Conservation (phyloP, 306 rosid genomes). For the Trichosanthes truncata region DNA sequence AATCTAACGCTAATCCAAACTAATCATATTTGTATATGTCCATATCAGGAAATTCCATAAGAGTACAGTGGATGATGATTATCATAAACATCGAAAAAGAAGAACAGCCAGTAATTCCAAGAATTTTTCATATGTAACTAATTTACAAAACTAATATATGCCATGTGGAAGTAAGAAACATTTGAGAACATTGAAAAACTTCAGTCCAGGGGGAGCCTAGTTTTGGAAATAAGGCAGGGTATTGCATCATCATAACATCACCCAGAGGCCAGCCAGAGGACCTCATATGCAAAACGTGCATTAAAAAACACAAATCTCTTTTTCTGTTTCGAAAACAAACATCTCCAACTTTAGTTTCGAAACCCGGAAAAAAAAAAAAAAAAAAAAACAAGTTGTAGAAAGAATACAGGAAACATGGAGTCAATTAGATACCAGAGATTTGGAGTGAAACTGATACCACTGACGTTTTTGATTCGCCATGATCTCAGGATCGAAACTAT, state of each 20-base stretch:
- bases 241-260: background rate
- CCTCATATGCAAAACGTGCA: background rate
- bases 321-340: background rate
- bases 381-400: background rate
- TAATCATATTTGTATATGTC: background rate
- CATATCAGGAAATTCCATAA: background rate
- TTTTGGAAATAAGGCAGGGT: background rate
- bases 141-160: background rate
- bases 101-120: background rate
- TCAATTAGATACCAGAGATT: conserved; percentile 43
- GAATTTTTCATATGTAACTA: background rate
- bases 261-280: background rate
- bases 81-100: background rate
- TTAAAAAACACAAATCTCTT: background rate
- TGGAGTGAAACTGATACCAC: conserved; percentile 94
- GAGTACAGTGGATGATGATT: background rate
- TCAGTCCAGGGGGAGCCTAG: background rate
- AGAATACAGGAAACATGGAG: background rate
- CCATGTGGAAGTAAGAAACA: background rate
- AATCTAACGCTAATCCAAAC: background rate
- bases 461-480: conserved; percentile 89
- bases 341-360: background rate
- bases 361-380: background rate
- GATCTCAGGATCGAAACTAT: conserved; percentile 68
- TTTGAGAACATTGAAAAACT: background rate